phyloP scores from a whole-genome alignment of 306 rosid species.

The Vicia sativa region DNA sequence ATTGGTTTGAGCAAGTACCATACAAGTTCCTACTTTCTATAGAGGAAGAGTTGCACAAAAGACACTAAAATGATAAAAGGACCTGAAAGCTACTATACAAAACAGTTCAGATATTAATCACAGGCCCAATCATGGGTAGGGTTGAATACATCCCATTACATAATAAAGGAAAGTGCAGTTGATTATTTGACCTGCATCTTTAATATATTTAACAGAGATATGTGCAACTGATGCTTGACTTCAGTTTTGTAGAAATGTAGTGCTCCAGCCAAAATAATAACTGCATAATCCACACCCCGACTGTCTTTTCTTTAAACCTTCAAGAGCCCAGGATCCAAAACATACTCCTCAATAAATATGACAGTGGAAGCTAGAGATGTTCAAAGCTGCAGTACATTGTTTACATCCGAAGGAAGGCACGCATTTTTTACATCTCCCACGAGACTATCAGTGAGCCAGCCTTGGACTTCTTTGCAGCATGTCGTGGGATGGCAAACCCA shows the following conservation, averaged over 20 bases:
- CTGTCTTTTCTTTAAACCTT: constrained; percentile 35
- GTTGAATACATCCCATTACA: constrained; percentile 17
- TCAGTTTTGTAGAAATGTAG: constrained; percentile 14
- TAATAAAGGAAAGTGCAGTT: constrained; percentile 21
- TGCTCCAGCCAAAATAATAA: constrained; percentile 31
- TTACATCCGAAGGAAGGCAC: constrained; percentile 28
- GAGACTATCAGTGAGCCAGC: constrained; percentile 20
- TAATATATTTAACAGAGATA: constrained; percentile 23
- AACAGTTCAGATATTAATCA: constrained; percentile 20
- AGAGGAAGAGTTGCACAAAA: not conserved
- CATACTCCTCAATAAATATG: constrained; percentile 26
- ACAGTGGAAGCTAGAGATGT: constrained; percentile 17
- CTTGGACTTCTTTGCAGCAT: constrained; percentile 31
- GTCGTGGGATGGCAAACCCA: constrained; percentile 35
- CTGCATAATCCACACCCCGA: constrained; percentile 22
- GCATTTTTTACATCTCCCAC: constrained; percentile 19
- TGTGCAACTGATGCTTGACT: constrained; percentile 32
- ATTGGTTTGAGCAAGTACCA: not conserved
- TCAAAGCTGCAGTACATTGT: constrained; percentile 24
- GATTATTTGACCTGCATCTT: constrained; percentile 21
- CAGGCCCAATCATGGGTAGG: constrained; percentile 15
- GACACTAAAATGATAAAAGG: not conserved
- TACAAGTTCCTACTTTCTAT: not conserved
- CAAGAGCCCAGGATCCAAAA: constrained; percentile 28
- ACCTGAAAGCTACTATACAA: not conserved